Percentiles rank a stretch among this genome's conserved stretches.
phyloP scores from a whole-genome alignment of 306 rosid genomes.

The Argentina anserina region DNA sequence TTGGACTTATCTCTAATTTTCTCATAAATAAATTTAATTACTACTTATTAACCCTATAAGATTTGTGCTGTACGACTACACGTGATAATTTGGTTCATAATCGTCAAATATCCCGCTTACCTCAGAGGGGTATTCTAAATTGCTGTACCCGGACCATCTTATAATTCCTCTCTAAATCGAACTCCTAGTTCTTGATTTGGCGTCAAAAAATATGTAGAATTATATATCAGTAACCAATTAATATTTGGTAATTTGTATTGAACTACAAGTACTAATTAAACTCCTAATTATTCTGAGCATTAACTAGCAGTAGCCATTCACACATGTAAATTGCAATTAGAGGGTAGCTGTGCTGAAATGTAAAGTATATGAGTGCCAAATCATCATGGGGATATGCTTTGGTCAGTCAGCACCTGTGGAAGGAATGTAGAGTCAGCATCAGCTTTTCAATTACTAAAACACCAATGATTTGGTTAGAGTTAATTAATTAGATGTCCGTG shows the following conservation, averaged over 20 bases:
- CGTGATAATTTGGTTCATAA: too few relatives aligned
- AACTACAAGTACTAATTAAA: neutral
- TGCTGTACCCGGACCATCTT: too few relatives aligned
- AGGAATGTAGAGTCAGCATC: neutral
- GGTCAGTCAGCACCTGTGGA: neutral
- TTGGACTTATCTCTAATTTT: too few relatives aligned
- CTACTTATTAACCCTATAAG: neutral
- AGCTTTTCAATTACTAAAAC: neutral
- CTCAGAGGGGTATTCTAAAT: too few relatives aligned
- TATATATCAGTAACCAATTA: too few relatives aligned
- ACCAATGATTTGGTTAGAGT: neutral
- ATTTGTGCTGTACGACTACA: too few relatives aligned
- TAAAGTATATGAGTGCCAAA: neutral
- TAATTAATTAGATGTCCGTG: neutral
- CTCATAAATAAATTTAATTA: too few relatives aligned
- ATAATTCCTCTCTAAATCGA: too few relatives aligned
- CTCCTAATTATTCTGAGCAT: neutral
- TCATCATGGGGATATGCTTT: neutral
- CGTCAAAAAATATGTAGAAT: too few relatives aligned
- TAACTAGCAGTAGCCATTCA: neutral
- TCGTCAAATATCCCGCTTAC: too few relatives aligned
- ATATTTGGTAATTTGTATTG: neutral
- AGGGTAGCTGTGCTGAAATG: neutral
- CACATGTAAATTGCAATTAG: neutral
- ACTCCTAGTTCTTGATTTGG: too few relatives aligned